Evolutionary conservation across 163 green algal species (phyloP).

Genomic region (Scenedesmus sp.): DNA sequence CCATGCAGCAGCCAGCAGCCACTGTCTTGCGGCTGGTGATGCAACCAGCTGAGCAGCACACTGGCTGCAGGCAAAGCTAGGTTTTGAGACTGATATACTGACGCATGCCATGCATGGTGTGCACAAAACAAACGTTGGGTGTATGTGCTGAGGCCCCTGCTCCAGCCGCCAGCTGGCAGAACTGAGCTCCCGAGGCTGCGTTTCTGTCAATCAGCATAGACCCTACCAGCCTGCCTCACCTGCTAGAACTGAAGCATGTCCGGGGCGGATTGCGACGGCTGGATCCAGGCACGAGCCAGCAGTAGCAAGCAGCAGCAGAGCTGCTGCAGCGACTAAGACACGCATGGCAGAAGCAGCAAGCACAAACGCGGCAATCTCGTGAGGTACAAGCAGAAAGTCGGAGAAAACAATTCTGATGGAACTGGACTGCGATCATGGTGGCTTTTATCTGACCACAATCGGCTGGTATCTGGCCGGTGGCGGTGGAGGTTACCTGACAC

Average conservation of each 20-base stretch:
- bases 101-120: no score
- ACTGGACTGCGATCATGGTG: background rate
- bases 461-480: background rate
- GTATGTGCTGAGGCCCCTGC: background rate
- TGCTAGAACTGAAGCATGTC: background rate
- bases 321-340: background rate
- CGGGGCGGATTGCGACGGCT: background rate
- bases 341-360: background rate
- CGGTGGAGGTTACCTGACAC: background rate
- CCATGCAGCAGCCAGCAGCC: background rate
- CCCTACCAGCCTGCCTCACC: background rate
- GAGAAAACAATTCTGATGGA: background rate
- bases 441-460: background rate
- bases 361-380: background rate
- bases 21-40: background rate
- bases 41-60: no score
- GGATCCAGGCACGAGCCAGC: background rate
- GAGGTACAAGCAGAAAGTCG: background rate
- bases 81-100: no score
- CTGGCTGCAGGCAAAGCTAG: no score
- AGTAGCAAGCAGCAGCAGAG: slow-evolving; percentile 2
- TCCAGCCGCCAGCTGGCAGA: background rate
- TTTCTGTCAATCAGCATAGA: background rate
- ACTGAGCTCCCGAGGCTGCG: background rate
- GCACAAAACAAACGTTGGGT: no score